Base-by-base conservation (phyloP, 2,329 filamentous ascomycete genomes). In the Biscogniauxia sp. region DNA sequence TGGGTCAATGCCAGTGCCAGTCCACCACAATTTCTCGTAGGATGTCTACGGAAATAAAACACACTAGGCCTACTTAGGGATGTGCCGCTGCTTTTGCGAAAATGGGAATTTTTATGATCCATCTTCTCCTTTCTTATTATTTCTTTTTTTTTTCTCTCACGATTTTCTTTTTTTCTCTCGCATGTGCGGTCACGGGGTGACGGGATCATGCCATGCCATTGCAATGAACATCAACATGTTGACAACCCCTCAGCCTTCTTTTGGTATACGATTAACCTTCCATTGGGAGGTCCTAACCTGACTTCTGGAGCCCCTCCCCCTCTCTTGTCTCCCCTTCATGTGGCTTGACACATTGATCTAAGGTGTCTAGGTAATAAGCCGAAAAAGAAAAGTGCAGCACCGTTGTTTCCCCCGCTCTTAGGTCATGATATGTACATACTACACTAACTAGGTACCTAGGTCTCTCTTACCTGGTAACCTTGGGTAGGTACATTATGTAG, bases 121-220 rank as follows among this genome's bases (percentile, higher is more conserved):
- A 60, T 65, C 66, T 64, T 58, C 53, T 54, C 64, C 65, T 62
- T 66, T 69, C 65, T 66, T 69, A 55, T 65, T 68, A 66, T 64
- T 67, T 55, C 59, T 45, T 55, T 60, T 45, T 51, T 54, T 20
- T 52, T 55, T 61, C 25, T 66, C 69, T 64, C 65, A n/a, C n/a
- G 66, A 66, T 68, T 64, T 69, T 64, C 64, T 61, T 61, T 67
- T 66, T 59, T 69, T 65, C 64, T 62, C 5, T 67, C 65, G 58
- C 63, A 61, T 64, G 63, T 45, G 37, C 37, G 37, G 37, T 45
- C 37, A 45, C 37, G 15, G 37, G 64, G 23, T 32, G 20, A 41
- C 32, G 25, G 41, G 55, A 32, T 51, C 57, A 52, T 59, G 28
- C 52, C 56, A 53, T 37, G 25, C 53, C 53, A 54, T 54, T 41